Percentiles rank a stretch among this genome's conserved stretches.
phyloP scores from a whole-genome alignment of 2,329 filamentous ascomycete species.

The Colletotrichum sp. region DNA sequence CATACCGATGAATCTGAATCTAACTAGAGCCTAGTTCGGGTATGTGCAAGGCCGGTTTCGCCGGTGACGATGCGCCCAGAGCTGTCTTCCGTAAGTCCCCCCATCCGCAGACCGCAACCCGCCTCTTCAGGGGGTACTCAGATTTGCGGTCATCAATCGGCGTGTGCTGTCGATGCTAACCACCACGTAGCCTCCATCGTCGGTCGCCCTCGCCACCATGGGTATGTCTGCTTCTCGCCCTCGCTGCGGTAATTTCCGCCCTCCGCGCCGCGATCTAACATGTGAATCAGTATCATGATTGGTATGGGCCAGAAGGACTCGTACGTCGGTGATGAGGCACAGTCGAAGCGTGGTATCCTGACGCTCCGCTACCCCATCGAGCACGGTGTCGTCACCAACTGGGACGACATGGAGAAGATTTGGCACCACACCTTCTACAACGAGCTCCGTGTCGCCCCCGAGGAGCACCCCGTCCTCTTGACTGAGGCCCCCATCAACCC shows the following conservation, averaged over 20 bases:
- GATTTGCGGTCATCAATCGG: neutral
- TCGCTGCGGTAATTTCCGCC: neutral
- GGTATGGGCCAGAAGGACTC: constrained; percentile 99
- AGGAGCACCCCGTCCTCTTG: constrained; percentile 99
- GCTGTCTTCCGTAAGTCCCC: constrained; percentile 97
- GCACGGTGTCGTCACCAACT: constrained; percentile 99
- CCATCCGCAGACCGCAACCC: constrained; percentile 26
- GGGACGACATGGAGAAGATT: constrained; percentile 99
- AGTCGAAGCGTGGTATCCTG: constrained; percentile 99
- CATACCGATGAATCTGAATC: constrained; percentile 23
- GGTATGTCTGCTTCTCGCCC: constrained; percentile 66
- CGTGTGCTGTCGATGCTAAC: constrained; percentile 36
- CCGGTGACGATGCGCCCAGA: constrained; percentile 99
- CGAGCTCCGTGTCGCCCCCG: constrained; percentile 98
- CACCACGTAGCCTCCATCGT: constrained; percentile 86
- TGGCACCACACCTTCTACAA: constrained; percentile 99
- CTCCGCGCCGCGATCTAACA: constrained; percentile 31
- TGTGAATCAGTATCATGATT: constrained; percentile 90
- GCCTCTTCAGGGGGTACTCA: neutral
- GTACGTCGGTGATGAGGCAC: constrained; percentile 99
- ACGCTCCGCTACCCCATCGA: constrained; percentile 99
- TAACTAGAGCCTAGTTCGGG: constrained; percentile 78
- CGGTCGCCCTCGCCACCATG: constrained; percentile 99
- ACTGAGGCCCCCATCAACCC: constrained; percentile 99
- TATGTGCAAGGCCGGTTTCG: constrained; percentile 99